Evolutionary conservation across 1,284 basidiomycete genomes (phyloP), one percentile per base, ranked within the genome.

Genomic region (Afroboletus lepidellus): DNA sequence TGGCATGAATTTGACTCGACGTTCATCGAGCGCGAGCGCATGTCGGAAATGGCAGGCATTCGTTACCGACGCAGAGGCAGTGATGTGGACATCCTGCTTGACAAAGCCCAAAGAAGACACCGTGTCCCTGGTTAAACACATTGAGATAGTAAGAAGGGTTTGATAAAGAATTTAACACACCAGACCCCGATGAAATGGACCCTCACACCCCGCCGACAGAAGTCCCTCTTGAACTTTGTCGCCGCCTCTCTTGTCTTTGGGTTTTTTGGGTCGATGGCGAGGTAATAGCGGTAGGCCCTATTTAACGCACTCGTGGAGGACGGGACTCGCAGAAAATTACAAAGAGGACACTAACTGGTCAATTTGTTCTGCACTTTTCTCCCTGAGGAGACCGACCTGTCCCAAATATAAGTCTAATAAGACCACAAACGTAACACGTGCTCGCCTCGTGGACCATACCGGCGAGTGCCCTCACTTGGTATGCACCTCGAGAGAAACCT

Each of bases 401-500:
- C 34, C 8, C n/a, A 36, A 20, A 15, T 5, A 3, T 41, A 18
- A 41, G 39, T 23, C 24, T 16, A 27, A n/a, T 15, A 27, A 15
- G 8, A 13, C 16, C 16, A 8, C 8, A 8, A 5, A 41, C 3
- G 24, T 27, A 1, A 8, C 16, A 25, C 23, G 23, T 42, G 29
- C 25, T 41, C 11, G 44, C 50, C 41, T 60, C 66, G 3, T 69
- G 54, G 23, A 75, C 71, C 73, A 75, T 71, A 2, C 56, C 70
- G 1, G 74, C 70, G 3, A 76, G 52, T 3, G 52, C 60, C 9
- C 74, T 67, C n/a, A 69, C 74, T 64, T 74, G 73, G 55, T 71
- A 75, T 8, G 72, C 74, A 2, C 74, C 74, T 27, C 73, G 64
- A 34, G 74, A 76, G 48, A 74, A 75, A 1, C 74, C 74, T 75